Evolutionary conservation across 192 early-diverging fungal genomes (phyloP).

Genomic region (Coemansia sp.): DNA sequence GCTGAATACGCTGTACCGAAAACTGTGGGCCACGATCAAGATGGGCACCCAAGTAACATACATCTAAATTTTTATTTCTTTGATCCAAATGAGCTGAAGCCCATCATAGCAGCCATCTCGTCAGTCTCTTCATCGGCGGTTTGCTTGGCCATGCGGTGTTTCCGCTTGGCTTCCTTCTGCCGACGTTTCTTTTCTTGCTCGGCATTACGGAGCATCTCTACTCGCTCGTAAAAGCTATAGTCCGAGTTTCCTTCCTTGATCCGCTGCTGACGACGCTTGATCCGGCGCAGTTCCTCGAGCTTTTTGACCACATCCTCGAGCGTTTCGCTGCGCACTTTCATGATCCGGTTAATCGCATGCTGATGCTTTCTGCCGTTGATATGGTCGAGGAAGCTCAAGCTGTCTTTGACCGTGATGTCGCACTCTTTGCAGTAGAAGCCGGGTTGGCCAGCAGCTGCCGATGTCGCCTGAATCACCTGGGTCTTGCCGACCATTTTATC

Average conservation of each 20-base stretch:
- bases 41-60: slow-evolving; percentile 52
- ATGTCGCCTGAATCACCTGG: slow-evolving; percentile 68
- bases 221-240: slow-evolving; percentile 60
- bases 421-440: slow-evolving; percentile 92
- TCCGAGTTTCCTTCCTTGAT: neutral
- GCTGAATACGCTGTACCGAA: slow-evolving; percentile 21
- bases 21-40: slow-evolving; percentile 42
- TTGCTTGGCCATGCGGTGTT: slow-evolving; percentile 49
- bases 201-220: slow-evolving; percentile 61
- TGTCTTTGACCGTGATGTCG: slow-evolving; percentile 87
- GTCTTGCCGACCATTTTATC: slow-evolving; percentile 77
- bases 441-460: slow-evolving; percentile 63
- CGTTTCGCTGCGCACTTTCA: slow-evolving; percentile 77
- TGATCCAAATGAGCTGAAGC: slow-evolving; percentile 46
- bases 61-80: slow-evolving; percentile 32
- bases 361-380: slow-evolving; percentile 90
- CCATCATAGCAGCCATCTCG: slow-evolving; percentile 79
- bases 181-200: slow-evolving; percentile 57
- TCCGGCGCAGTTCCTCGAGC: slow-evolving; percentile 67
- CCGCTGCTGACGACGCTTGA: slow-evolving; percentile 53
- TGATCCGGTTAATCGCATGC: slow-evolving; percentile 73
- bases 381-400: slow-evolving; percentile 85
- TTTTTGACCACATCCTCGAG: slow-evolving; percentile 72
- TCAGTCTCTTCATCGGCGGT: slow-evolving; percentile 31
- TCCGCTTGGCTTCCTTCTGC: slow-evolving; percentile 50